Evolutionary conservation across 768 basidiomycete species (phyloP).

Genomic region (Rickenella mellea): DNA sequence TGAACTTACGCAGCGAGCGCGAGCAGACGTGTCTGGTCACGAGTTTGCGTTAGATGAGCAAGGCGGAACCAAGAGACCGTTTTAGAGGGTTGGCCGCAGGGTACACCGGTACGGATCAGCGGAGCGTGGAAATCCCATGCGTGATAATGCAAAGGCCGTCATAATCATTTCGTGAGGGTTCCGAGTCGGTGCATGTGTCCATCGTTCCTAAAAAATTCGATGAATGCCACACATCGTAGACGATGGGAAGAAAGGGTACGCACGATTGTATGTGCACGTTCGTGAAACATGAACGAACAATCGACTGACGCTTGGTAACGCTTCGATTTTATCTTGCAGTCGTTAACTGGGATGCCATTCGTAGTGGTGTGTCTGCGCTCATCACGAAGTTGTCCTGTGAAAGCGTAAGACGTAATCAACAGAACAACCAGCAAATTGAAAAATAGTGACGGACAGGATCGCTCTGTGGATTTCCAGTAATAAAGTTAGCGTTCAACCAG

Average conservation of each 20-base stretch:
- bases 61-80: too few relatives aligned
- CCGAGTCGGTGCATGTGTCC: conserved; percentile 3
- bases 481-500: conserved; percentile 2
- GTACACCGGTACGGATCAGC: too few relatives aligned
- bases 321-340: conserved; percentile 83
- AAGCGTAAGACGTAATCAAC: conserved; percentile 1
- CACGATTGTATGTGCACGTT: conserved; percentile 69
- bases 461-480: conserved; percentile 33
- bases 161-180: too few relatives aligned
- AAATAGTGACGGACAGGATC: conserved; percentile 46
- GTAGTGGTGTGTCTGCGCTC: conserved; percentile 78
- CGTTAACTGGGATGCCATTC: conserved; percentile 76
- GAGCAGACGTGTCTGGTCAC: too few relatives aligned
- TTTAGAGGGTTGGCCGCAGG: too few relatives aligned
- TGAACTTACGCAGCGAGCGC: background rate
- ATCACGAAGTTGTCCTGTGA: conserved; percentile 82
- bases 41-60: too few relatives aligned
- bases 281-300: conserved; percentile 93
- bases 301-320: conserved; percentile 80
- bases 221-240: background rate
- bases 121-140: too few relatives aligned
- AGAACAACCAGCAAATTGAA: background rate
- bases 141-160: too few relatives aligned
- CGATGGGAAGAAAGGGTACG: conserved; percentile 10
- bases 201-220: conserved; percentile 4